Base-by-base conservation (phyloP, 2,329 filamentous ascomycete genomes). In the Nemania sp. region DNA sequence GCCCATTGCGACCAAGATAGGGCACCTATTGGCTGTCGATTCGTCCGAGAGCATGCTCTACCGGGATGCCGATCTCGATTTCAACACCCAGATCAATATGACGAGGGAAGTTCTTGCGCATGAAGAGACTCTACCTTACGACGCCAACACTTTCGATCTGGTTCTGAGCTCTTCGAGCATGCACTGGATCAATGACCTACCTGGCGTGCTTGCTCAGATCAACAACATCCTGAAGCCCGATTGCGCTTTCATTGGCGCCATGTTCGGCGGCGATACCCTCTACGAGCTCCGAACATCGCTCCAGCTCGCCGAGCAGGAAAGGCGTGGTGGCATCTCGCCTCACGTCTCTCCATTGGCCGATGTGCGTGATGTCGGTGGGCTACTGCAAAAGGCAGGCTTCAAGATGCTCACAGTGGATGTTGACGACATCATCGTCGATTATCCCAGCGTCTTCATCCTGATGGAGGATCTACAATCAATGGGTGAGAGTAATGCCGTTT, bases 121-220 rank as follows among this genome's bases (percentile, higher is more conserved):
- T 61, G 84, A 88, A 46, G 90, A 92, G 70, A 80, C 82, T 2
- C 75, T 97, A 0, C 90, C 91, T 0, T 97, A 87, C 69, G 82
- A 83, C 42, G 76, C 88, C 4, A 82, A 86, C 61, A 84, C 86
- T 3, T 97, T 97, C 70, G 92, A 97, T 70, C 84, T 96, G 5
- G 90, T 97, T 9, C 77, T 99, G 58, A 96, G 90, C 68, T 96
- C 89, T 51, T 76, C 96, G 54, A 92, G 89, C 53, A 78, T 99
- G 69, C 94, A 99, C 73, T 99, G 94, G 94, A 89, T 97, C 78
- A 99, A 99, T 70, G 91, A 99, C 71, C 82, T 99, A 5, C 94
- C 94, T 0, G 89, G 88, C 1, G 77, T 95, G 9, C 80, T 99
- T 2, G 79, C 86, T 1, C 90, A 96, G 68, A 88, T 97, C 68